phyloP scores from a whole-genome alignment of 2,329 filamentous ascomycete species.

The Calonectria crousiana region DNA sequence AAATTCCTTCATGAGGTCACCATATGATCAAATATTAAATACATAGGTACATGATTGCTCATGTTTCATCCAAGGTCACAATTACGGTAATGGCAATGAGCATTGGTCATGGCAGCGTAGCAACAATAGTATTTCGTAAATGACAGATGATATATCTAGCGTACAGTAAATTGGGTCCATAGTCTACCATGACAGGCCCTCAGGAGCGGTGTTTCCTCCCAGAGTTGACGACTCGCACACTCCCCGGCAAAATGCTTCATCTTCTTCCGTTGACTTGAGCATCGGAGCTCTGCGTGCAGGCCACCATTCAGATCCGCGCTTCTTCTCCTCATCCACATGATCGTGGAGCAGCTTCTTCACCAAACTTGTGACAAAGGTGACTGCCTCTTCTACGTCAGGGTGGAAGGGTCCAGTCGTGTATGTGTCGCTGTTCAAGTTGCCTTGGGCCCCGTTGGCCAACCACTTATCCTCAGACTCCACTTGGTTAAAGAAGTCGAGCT shows the following conservation, averaged over 20 bases:
- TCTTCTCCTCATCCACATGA: slow-evolving; percentile 21
- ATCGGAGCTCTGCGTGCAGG: slow-evolving; percentile 15
- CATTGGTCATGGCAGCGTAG: too few relatives aligned
- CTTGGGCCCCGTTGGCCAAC: slow-evolving; percentile 68
- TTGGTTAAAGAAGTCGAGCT: slow-evolving; percentile 70
- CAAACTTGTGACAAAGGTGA: slow-evolving; percentile 12
- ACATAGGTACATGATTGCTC: too few relatives aligned
- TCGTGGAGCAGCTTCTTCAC: slow-evolving; percentile 18
- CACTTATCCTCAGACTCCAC: slow-evolving; percentile 74
- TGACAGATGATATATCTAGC: neutral
- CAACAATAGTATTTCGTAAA: neutral
- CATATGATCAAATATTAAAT: too few relatives aligned
- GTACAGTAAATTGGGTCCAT: neutral
- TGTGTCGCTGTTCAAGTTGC: slow-evolving; percentile 70
- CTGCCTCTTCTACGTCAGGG: slow-evolving; percentile 66
- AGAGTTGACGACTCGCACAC: slow-evolving; percentile 11
- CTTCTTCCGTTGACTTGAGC: neutral
- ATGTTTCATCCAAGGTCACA: too few relatives aligned
- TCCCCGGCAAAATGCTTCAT: slow-evolving; percentile 20
- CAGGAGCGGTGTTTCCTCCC: neutral
- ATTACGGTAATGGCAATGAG: too few relatives aligned
- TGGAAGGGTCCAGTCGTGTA: slow-evolving; percentile 73
- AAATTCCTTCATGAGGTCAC: neutral
- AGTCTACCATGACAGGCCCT: slow-evolving; percentile 5
- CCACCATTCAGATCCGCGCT: slow-evolving; percentile 21